Percentiles rank a stretch among this genome's conserved stretches.
These are phyloP conservation scores for Alternaria triticimaculans DNA, from an alignment of 2,329 filamentous ascomycete genomes.

Conservation along the genomic window DNA sequence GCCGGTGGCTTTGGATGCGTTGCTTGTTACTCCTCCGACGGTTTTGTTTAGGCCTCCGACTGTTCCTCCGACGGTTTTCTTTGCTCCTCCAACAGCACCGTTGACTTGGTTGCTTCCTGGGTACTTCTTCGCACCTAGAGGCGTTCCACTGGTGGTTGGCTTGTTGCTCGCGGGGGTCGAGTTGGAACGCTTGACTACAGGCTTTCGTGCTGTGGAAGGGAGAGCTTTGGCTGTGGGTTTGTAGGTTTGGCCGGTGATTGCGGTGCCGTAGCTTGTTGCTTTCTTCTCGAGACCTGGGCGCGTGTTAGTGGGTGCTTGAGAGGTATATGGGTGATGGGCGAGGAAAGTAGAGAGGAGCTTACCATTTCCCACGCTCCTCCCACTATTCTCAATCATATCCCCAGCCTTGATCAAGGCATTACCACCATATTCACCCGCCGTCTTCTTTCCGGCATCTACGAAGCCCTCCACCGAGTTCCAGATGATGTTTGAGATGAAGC, in stretches of 20 bases:
- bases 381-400: slow-evolving; percentile 45
- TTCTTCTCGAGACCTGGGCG: slow-evolving; percentile 39
- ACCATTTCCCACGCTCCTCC: slow-evolving; percentile 43
- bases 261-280: slow-evolving; percentile 36
- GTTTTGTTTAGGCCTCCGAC: slow-evolving; percentile 22
- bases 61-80: slow-evolving; percentile 30
- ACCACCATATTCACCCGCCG: slow-evolving; percentile 47
- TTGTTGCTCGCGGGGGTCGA: slow-evolving; percentile 38
- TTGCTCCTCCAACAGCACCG: slow-evolving; percentile 17
- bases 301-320: background rate
- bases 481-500: slow-evolving; percentile 48
- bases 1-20: slow-evolving; percentile 13
- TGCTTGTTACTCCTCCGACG: slow-evolving; percentile 15
- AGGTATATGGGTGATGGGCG: background rate
- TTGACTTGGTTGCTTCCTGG: slow-evolving; percentile 27
- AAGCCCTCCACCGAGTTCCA: slow-evolving; percentile 49
- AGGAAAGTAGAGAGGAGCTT: slow-evolving; percentile 10
- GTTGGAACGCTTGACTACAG: slow-evolving; percentile 41
- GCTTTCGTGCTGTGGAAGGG: slow-evolving; percentile 39
- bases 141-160: slow-evolving; percentile 19
- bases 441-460: slow-evolving; percentile 45
- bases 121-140: slow-evolving; percentile 41
- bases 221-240: slow-evolving; percentile 35
- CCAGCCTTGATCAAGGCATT: slow-evolving; percentile 48
- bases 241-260: slow-evolving; percentile 41